phyloP scores from a whole-genome alignment of 1,284 basidiomycete species.

The Trichosporon coremiiforme region DNA sequence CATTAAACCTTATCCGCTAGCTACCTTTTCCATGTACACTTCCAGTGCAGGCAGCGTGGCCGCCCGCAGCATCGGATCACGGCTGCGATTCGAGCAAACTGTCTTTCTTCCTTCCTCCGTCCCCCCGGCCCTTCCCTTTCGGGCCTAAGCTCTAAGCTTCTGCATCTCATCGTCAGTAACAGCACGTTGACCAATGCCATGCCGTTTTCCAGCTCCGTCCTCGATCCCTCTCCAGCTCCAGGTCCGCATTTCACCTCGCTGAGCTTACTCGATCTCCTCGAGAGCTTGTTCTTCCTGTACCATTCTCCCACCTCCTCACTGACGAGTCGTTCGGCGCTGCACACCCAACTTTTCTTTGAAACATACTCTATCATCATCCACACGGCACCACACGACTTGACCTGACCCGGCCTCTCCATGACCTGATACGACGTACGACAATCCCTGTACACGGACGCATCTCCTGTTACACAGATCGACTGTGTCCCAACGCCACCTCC shows the following conservation, averaged over 20 bases:
- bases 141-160: conserved; percentile 11
- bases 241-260: conserved; percentile 1
- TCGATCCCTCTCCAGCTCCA: background rate
- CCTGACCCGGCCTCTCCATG: background rate
- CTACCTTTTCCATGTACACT: background rate
- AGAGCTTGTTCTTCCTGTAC: background rate
- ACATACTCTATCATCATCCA: background rate
- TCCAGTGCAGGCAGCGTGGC: background rate
- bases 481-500: conserved; percentile 6
- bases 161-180: background rate
- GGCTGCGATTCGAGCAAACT: too few relatives aligned
- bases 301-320: conserved; percentile 8
- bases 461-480: background rate
- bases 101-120: background rate
- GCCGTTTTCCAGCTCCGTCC: background rate
- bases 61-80: too few relatives aligned
- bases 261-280: background rate
- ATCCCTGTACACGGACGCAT: conserved; percentile 2
- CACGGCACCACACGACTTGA: background rate
- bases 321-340: background rate
- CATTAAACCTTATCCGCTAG: conserved; percentile 12
- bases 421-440: conserved; percentile 7
- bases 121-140: background rate
- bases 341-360: background rate
- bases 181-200: conserved; percentile 5